phyloP scores from a whole-genome alignment of 2,329 filamentous ascomycete genomes.

The Talaromyces rugulosus region DNA sequence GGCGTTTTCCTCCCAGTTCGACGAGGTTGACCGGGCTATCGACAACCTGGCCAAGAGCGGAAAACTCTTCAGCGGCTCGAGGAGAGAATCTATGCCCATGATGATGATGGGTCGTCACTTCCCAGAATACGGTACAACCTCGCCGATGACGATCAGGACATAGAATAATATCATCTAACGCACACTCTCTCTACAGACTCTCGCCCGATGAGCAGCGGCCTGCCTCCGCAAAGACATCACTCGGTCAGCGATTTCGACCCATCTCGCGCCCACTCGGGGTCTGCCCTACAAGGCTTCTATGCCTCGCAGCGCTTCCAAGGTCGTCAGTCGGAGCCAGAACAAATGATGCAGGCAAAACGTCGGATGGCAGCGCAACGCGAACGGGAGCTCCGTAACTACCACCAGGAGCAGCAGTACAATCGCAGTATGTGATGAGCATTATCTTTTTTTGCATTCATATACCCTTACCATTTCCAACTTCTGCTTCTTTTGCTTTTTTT shows the following conservation, averaged over 20 bases:
- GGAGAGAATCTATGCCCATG: conserved; percentile 76
- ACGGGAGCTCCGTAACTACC: conserved; percentile 98
- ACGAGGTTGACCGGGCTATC: conserved; percentile 93
- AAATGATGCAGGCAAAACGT: conserved; percentile 98
- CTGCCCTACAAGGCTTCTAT: conserved; percentile 90
- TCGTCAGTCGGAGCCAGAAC: conserved; percentile 88
- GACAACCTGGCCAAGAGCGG: conserved; percentile 96
- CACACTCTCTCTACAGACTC: conserved; percentile 53
- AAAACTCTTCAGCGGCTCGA: conserved; percentile 72
- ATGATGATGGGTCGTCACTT: conserved; percentile 57
- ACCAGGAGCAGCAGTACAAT: conserved; percentile 99
- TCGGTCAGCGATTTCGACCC: conserved; percentile 81
- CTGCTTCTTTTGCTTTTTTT: conserved; percentile 33
- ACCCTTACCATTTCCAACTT: conserved; percentile 19
- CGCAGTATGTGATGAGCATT: conserved; percentile 67
- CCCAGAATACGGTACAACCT: conserved; percentile 56
- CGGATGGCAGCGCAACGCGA: conserved; percentile 98
- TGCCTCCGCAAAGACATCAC: conserved; percentile 69
- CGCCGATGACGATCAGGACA: conserved; percentile 11
- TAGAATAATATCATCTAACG: conserved; percentile 15
- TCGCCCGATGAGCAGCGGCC: conserved; percentile 58
- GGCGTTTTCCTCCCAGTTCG: conserved; percentile 83
- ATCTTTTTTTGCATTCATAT: conserved; percentile 18
- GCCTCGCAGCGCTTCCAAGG: conserved; percentile 86
- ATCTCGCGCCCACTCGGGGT: conserved; percentile 66